phyloP scores from a whole-genome alignment of 2,329 filamentous ascomycete genomes.

The Dactylonectria macrodidyma region DNA sequence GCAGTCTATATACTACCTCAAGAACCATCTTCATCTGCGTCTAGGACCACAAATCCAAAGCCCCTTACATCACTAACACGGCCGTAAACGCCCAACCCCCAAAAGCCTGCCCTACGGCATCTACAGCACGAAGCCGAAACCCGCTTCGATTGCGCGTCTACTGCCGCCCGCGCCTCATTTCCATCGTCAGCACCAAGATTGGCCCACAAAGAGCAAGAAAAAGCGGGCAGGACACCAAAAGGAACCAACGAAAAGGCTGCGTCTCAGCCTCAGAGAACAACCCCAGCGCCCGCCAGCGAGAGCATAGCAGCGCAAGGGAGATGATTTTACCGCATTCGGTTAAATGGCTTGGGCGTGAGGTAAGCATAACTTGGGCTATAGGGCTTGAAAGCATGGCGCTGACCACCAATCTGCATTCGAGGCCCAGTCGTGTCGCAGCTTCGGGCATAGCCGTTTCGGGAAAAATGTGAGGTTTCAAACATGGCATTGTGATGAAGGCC shows the following conservation, averaged over 20 bases:
- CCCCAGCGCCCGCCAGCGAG: background rate
- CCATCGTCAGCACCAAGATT: conserved; percentile 16
- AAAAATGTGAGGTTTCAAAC: background rate
- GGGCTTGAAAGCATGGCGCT: background rate
- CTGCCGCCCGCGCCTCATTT: conserved; percentile 8
- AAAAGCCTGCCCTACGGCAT: background rate
- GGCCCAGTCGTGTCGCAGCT: background rate
- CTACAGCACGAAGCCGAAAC: background rate
- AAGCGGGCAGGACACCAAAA: background rate
- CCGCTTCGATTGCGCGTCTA: conserved; percentile 22
- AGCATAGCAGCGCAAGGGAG: background rate
- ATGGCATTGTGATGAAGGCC: background rate
- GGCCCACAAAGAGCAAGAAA: background rate
- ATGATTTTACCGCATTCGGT: background rate
- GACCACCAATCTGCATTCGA: background rate
- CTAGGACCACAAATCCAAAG: background rate
- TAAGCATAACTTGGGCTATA: background rate
- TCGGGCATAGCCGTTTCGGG: background rate
- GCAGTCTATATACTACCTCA: background rate
- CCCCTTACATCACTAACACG: background rate
- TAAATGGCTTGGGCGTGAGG: background rate
- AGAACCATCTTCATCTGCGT: background rate
- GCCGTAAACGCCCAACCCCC: background rate
- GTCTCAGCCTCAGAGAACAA: background rate
- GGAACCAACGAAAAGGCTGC: background rate